Conservation (phyloP, 805 yeast genomes). For the Huiozyma naganishii region DNA sequence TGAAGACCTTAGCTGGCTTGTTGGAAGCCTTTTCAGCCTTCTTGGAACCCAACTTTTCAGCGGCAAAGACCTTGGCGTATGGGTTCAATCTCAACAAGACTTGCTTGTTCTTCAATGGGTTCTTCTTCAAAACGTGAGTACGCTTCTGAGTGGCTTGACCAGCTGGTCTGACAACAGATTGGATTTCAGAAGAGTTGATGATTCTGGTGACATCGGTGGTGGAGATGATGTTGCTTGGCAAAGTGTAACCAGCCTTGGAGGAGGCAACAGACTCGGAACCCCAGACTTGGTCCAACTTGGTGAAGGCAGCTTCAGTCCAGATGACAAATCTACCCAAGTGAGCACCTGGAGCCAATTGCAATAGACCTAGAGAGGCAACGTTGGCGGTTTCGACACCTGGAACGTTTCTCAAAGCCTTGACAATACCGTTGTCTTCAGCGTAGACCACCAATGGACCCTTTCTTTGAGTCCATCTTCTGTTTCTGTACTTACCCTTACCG, state of each 20-base stretch:
- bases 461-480: constrained; percentile 99
- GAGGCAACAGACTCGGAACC: constrained; percentile 82
- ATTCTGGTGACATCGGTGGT: constrained; percentile 94
- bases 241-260: constrained; percentile 77
- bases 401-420: constrained; percentile 97
- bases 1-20: constrained; percentile 66
- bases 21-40: constrained; percentile 57
- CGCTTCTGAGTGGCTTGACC: constrained; percentile 91
- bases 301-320: constrained; percentile 99
- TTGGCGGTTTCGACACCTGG: constrained; percentile 98
- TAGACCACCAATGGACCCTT: constrained; percentile 99
- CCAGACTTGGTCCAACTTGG: constrained; percentile 93
- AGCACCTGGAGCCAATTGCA: constrained; percentile 99
- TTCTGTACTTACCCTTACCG: constrained; percentile 99
- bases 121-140: constrained; percentile 93
- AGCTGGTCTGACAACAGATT: constrained; percentile 93
- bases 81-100: constrained; percentile 98
- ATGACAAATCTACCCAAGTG: constrained; percentile 99
- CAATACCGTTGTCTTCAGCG: constrained; percentile 95
- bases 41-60: constrained; percentile 78
- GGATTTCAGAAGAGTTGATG: constrained; percentile 98
- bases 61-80: constrained; percentile 94
- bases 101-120: constrained; percentile 99
- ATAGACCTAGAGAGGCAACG: constrained; percentile 85
- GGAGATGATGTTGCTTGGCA: constrained; percentile 90